Base-by-base conservation (phyloP, 139 green algal species). In the Micractinium sp. region DNA sequence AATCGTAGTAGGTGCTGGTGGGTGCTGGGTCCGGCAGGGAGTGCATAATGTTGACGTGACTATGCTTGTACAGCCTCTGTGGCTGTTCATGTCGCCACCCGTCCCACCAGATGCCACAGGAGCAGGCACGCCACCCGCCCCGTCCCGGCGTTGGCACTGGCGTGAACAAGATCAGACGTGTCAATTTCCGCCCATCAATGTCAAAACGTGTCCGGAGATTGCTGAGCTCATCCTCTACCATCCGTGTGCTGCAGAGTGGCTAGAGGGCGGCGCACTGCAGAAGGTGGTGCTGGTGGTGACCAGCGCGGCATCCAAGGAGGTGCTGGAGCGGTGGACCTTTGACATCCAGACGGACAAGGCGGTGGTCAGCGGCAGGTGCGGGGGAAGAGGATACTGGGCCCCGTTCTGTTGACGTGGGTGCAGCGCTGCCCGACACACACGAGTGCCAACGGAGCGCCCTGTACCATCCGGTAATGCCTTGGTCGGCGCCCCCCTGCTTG, bases 281-380 rank as follows among this genome's bases (percentile, higher is more conserved):
- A 96, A 97, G 90, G 91, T 99, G 81, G 97, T 99, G 33, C 91
- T 99, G 81, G 97, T 99, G 7, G 90, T 99, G 19, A 95, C 93
- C 5, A 94, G 93, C 60, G 93, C 87, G 0, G 87, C 81, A 27
- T 94, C 79, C 27, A 93, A 95, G 19, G 94, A 98, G 85, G 95
- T 98, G 23, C 90, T 99, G 85, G 98, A 99, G 94, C 93, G 97
- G 4, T 99, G 98, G 98, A 97, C 95, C 0, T 99, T 99, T 92
- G 94, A 98, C 92, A 95, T 99, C 47, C 93, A 98, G 47, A 98
- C 97, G 9, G 95, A 98, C 86, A 91, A 94, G 82, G 92, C 92
- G 0, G 94, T 95, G 20, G 18, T 96, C 27, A 83, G 25, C 20
- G 94, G 93, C 38, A 92, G 91, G 95, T 95, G 89, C 90, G 94